Evolutionary conservation across 352 stramenopile species (phyloP).

Genomic region (Aphanomyces cochlioides): DNA sequence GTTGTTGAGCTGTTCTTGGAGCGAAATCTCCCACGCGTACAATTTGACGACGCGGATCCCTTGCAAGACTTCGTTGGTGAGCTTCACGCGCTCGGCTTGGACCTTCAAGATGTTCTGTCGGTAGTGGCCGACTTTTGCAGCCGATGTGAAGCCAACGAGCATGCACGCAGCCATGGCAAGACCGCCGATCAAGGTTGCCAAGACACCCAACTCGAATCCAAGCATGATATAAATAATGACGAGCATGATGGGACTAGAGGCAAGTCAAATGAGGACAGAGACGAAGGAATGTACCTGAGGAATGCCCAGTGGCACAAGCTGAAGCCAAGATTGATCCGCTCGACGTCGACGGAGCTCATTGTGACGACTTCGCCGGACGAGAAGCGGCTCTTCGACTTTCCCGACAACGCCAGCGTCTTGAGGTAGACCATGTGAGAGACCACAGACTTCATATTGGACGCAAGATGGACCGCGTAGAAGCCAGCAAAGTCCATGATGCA

Average conservation of each 20-base stretch:
- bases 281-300: constrained; percentile 37
- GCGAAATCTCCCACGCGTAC: constrained; percentile 72
- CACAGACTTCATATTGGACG: constrained; percentile 48
- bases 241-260: constrained; percentile 39
- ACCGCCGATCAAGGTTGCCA: constrained; percentile 29
- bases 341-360: constrained; percentile 42
- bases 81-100: constrained; percentile 64
- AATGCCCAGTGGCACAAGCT: constrained; percentile 43
- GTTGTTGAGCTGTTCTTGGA: constrained; percentile 35
- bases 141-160: constrained; percentile 30
- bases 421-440: constrained; percentile 56
- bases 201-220: constrained; percentile 38
- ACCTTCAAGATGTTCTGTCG: constrained; percentile 44
- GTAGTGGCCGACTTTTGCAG: constrained; percentile 30
- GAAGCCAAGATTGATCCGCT: constrained; percentile 47
- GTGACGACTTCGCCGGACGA: constrained; percentile 43
- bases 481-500: constrained; percentile 46
- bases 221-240: constrained; percentile 43
- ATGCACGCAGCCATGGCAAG: constrained; percentile 38
- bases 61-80: constrained; percentile 45
- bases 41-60: constrained; percentile 89
- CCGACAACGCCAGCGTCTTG: constrained; percentile 47
- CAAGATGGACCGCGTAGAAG: constrained; percentile 44
- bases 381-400: constrained; percentile 45
- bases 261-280: neutral